Percentiles rank a stretch among this genome's conserved stretches.
These are phyloP conservation scores for Debaryomyces psychrophilus DNA, from an alignment of 1,139 yeast genomes.

Conservation along the genomic window DNA sequence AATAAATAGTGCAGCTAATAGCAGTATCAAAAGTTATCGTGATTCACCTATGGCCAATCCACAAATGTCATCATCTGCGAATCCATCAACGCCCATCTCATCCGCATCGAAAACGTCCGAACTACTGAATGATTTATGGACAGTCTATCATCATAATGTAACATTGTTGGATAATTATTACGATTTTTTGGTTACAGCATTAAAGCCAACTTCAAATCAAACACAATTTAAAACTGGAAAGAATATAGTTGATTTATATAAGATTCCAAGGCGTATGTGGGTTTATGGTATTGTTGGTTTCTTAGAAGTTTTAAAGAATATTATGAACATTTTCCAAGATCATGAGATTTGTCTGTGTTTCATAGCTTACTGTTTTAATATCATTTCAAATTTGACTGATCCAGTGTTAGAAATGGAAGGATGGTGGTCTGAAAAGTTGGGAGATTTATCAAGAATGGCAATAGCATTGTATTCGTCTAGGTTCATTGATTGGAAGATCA, in stretches of 20 bases:
- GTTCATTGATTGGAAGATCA: conserved; percentile 77
- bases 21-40: conserved; percentile 21
- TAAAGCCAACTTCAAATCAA: conserved; percentile 58
- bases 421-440: conserved; percentile 79
- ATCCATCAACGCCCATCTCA: conserved; percentile 22
- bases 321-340: conserved; percentile 58
- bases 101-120: conserved; percentile 46
- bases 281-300: conserved; percentile 81
- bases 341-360: conserved; percentile 53
- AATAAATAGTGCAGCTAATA: conserved; percentile 40
- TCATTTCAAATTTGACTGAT: conserved; percentile 55
- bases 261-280: conserved; percentile 80
- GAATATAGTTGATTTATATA: conserved; percentile 71
- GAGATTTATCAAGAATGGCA: conserved; percentile 81
- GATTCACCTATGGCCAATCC: conserved; percentile 23
- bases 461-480: conserved; percentile 77
- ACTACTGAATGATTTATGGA: conserved; percentile 67
- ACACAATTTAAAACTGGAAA: conserved; percentile 68
- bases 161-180: conserved; percentile 69
- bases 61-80: conserved; percentile 22
- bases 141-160: conserved; percentile 67
- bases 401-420: conserved; percentile 62
- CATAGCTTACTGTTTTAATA: conserved; percentile 54
- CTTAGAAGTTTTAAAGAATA: conserved; percentile 76
- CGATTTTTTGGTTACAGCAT: conserved; percentile 69